Evolutionary conservation across 2,329 filamentous ascomycete species (phyloP).

Genomic region (Diaporthe citriasiana): DNA sequence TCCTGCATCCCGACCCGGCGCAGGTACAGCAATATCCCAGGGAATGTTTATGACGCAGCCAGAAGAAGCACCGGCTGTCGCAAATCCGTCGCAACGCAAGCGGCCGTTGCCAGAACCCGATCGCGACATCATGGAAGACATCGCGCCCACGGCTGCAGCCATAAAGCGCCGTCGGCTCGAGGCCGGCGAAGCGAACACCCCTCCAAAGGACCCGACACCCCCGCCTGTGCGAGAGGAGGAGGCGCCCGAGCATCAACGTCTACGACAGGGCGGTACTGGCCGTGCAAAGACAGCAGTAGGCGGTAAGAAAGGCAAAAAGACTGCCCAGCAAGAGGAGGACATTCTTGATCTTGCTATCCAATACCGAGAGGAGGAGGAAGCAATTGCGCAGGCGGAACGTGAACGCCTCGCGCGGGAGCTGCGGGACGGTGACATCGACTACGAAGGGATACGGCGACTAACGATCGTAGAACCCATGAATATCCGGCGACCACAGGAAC

Average conservation of each 20-base stretch:
- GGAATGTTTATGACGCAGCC: conserved; percentile 72
- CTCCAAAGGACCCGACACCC: conserved; percentile 50
- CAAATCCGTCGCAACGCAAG: conserved; percentile 57
- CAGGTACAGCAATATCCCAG: conserved; percentile 50
- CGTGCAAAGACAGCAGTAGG: conserved; percentile 59
- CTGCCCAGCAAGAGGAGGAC: conserved; percentile 56
- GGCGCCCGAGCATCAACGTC: conserved; percentile 41
- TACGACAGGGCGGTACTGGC: conserved; percentile 45
- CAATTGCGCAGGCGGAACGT: conserved; percentile 67
- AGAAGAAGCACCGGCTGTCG: conserved; percentile 40
- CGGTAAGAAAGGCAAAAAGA: conserved; percentile 54
- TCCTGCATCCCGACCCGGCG: conserved; percentile 19
- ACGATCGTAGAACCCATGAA: conserved; percentile 84
- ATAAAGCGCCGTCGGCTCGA: conserved; percentile 84
- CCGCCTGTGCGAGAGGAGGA: conserved; percentile 44
- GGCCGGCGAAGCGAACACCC: conserved; percentile 63
- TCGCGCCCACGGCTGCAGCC: conserved; percentile 82
- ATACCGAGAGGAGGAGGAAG: conserved; percentile 75
- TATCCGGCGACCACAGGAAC: conserved; percentile 60
- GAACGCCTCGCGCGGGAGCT: conserved; percentile 64
- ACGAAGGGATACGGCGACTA: conserved; percentile 79
- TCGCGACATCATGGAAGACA: conserved; percentile 75
- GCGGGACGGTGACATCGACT: conserved; percentile 74
- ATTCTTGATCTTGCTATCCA: conserved; percentile 76
- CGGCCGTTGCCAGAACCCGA: conserved; percentile 56